Evolutionary conservation across 73 alveolate genomes (phyloP).

Genomic region (Urostyla sp.): DNA sequence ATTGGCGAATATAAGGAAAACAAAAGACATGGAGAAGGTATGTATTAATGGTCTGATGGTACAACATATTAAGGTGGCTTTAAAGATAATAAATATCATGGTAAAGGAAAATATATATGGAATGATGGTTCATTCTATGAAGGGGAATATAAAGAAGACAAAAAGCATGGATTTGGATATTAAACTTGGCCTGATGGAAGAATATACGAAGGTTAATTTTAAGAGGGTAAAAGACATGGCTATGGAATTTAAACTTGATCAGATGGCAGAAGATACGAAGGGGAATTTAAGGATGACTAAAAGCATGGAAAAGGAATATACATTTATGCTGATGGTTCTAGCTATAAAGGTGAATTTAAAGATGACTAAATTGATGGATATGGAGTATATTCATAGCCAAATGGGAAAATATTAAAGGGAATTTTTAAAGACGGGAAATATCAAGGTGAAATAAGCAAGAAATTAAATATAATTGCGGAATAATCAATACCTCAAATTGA

Average conservation of each 20-base stretch:
- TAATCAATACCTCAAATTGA: too few relatives aligned
- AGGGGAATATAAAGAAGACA: constrained; percentile 19
- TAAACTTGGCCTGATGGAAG: constrained; percentile 33
- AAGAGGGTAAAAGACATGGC: constrained; percentile 59
- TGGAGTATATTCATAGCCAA: constrained; percentile 77
- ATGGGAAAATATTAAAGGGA: too few relatives aligned
- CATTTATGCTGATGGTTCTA: constrained; percentile 12
- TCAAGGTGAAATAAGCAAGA: constrained; percentile 39
- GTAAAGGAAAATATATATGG: background rate
- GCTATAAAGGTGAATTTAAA: constrained; percentile 63
- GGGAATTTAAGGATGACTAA: constrained; percentile 76
- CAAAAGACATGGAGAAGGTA: constrained; percentile 47
- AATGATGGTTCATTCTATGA: constrained; percentile 16
- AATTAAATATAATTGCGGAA: too few relatives aligned
- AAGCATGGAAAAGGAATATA: constrained; percentile 70
- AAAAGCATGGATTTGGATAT: constrained; percentile 7
- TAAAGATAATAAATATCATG: constrained; percentile 1
- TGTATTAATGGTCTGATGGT: constrained; percentile 45
- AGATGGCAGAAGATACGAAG: constrained; percentile 81
- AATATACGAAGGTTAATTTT: constrained; percentile 8
- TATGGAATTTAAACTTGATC: constrained; percentile 75
- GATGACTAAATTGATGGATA: constrained; percentile 71
- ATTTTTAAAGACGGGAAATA: too few relatives aligned
- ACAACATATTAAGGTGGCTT: background rate
- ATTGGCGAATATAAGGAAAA: constrained; percentile 75